phyloP scores from a whole-genome alignment of 129 eudicot genomes.

The Oenanthe sinensis region DNA sequence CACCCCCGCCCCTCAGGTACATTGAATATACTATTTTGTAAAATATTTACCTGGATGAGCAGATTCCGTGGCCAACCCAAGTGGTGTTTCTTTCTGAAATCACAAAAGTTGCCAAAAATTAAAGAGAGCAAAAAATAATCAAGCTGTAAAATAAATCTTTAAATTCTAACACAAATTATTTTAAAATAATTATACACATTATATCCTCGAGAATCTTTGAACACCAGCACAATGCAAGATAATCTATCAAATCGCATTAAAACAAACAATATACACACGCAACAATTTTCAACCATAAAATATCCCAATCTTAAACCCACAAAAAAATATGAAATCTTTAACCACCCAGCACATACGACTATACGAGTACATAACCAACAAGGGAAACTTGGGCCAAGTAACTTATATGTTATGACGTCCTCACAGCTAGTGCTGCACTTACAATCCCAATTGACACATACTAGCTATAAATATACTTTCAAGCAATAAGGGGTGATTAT shows the following conservation, averaged over 20 bases:
- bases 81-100: conserved; percentile 82
- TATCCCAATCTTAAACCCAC: neutral
- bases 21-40: neutral
- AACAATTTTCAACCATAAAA: neutral
- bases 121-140: neutral
- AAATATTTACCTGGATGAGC: conserved; percentile 83
- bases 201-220: neutral
- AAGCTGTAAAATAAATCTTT: neutral
- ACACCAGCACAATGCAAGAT: neutral
- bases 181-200: neutral
- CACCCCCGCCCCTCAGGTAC: neutral
- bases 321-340: neutral
- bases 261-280: neutral
- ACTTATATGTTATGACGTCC: too few relatives aligned
- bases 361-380: too few relatives aligned
- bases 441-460: too few relatives aligned
- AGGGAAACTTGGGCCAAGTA: too few relatives aligned
- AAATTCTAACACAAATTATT: neutral
- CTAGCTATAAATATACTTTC: too few relatives aligned
- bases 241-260: neutral
- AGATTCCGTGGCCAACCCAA: conserved; percentile 69
- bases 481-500: too few relatives aligned
- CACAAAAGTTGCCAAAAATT: neutral
- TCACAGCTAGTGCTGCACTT: too few relatives aligned
- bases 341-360: neutral